These are phyloP conservation scores for Fusarium illudens DNA, from an alignment of 2,329 filamentous ascomycete species.

Conservation along the genomic window DNA sequence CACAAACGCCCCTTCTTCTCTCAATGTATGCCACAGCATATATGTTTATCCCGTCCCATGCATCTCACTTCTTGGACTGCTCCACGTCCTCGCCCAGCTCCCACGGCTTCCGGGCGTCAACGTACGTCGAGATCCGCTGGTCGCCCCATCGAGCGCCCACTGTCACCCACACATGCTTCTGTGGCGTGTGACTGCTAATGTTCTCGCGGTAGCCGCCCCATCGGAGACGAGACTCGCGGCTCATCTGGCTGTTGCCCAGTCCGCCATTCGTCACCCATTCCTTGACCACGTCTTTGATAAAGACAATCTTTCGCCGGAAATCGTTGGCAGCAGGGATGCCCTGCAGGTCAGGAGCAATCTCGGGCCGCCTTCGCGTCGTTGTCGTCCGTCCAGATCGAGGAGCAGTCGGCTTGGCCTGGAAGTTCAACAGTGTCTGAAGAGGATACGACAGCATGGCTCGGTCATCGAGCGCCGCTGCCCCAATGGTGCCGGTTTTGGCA, in stretches of 20 bases:
- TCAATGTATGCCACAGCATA: too few relatives aligned
- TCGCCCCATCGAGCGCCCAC: conserved; percentile 71
- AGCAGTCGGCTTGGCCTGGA: conserved; percentile 58
- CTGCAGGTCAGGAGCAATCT: conserved; percentile 68
- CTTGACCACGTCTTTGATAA: conserved; percentile 72
- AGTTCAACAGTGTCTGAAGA: conserved; percentile 77
- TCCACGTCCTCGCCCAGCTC: conserved; percentile 65
- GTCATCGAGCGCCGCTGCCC: conserved; percentile 74
- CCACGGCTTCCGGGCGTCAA: conserved; percentile 63
- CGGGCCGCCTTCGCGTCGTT: conserved; percentile 63
- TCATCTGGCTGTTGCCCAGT: conserved; percentile 72
- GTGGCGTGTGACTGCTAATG: conserved; percentile 57
- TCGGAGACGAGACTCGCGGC: conserved; percentile 60
- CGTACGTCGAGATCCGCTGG: conserved; percentile 61
- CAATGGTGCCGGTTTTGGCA: conserved; percentile 70
- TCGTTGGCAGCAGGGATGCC: conserved; percentile 76
- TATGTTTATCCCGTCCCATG: too few relatives aligned
- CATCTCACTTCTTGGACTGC: conserved; percentile 41
- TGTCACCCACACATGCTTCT: conserved; percentile 74
- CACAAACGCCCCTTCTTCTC: conserved; percentile 38
- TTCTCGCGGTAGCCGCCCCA: conserved; percentile 69
- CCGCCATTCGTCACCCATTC: conserved; percentile 78
- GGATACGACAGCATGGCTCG: conserved; percentile 77
- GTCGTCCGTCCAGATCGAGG: conserved; percentile 54
- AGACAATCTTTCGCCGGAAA: conserved; percentile 77